Evolutionary conservation across 2,329 filamentous ascomycete species (phyloP).

Genomic region (Aureobasidium uvarum): DNA sequence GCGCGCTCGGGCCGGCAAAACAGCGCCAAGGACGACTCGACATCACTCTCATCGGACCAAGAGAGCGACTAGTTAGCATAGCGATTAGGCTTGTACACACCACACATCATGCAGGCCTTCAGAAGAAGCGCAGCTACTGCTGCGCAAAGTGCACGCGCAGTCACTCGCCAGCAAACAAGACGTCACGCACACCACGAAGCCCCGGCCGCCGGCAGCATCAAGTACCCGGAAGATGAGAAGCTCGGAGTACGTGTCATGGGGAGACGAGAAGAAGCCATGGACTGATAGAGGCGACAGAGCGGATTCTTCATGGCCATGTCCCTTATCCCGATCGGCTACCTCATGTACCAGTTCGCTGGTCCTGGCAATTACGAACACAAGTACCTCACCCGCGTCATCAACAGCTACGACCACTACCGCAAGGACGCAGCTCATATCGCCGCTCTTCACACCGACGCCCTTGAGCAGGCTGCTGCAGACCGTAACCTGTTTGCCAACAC

Average conservation of each 20-base stretch:
- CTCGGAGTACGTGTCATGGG: slow-evolving; percentile 49
- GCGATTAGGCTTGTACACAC: slow-evolving; percentile 7
- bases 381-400: slow-evolving; percentile 54
- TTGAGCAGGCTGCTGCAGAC: slow-evolving; percentile 64
- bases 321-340: slow-evolving; percentile 46
- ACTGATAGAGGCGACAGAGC: slow-evolving; percentile 36
- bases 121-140: slow-evolving; percentile 46
- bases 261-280: slow-evolving; percentile 24
- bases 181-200: slow-evolving; percentile 42
- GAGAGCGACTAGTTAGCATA: slow-evolving; percentile 5
- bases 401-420: slow-evolving; percentile 55
- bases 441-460: slow-evolving; percentile 57
- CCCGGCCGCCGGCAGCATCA: slow-evolving; percentile 38
- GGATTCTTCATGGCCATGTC: slow-evolving; percentile 51
- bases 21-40: slow-evolving; percentile 19
- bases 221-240: slow-evolving; percentile 46
- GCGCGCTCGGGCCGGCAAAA: slow-evolving; percentile 8
- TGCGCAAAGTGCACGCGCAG: slow-evolving; percentile 41
- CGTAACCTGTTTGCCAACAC: slow-evolving; percentile 57
- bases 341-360: slow-evolving; percentile 48
- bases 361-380: slow-evolving; percentile 43
- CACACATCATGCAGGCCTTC: slow-evolving; percentile 46
- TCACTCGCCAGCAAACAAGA: slow-evolving; percentile 42
- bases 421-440: slow-evolving; percentile 57
- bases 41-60: slow-evolving; percentile 11